Percentiles rank a stretch among this genome's conserved stretches.
These are phyloP conservation scores for Globisporangium alternatum DNA, from an alignment of 352 stramenopile genomes.

Conservation along the genomic window DNA sequence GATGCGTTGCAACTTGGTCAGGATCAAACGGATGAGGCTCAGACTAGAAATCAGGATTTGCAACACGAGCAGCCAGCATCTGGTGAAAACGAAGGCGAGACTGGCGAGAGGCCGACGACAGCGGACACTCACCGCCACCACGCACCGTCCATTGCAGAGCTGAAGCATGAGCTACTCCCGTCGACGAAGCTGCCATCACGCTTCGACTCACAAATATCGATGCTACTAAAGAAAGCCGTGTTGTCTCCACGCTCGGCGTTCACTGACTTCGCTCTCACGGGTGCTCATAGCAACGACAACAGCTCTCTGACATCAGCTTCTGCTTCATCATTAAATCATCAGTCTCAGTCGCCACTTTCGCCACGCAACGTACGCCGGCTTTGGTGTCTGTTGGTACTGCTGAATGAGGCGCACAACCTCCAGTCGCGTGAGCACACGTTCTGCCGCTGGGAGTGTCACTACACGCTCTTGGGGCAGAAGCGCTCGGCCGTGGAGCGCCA, in stretches of 20 bases:
- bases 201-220: slow-evolving; percentile 39
- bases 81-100: not conserved
- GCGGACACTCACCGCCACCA: not conserved
- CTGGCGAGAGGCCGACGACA: too few relatives aligned
- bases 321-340: not conserved
- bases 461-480: slow-evolving; percentile 52
- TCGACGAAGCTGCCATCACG: slow-evolving; percentile 22
- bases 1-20: not conserved
- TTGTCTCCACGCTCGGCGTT: slow-evolving; percentile 41
- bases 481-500: slow-evolving; percentile 53
- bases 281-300: not conserved
- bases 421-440: slow-evolving; percentile 52
- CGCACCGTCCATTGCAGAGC: slow-evolving; percentile 10
- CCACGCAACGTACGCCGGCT: slow-evolving; percentile 32
- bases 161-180: slow-evolving; percentile 38
- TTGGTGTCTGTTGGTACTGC: slow-evolving; percentile 50
- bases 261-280: not conserved
- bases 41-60: not conserved
- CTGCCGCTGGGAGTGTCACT: slow-evolving; percentile 73
- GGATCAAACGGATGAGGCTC: not conserved
- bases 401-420: slow-evolving; percentile 66
- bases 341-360: slow-evolving; percentile 22
- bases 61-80: not conserved
- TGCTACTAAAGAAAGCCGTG: slow-evolving; percentile 47
- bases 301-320: not conserved